phyloP scores from a whole-genome alignment of 306 rosid genomes.

The Pterocarpus santalinus region DNA sequence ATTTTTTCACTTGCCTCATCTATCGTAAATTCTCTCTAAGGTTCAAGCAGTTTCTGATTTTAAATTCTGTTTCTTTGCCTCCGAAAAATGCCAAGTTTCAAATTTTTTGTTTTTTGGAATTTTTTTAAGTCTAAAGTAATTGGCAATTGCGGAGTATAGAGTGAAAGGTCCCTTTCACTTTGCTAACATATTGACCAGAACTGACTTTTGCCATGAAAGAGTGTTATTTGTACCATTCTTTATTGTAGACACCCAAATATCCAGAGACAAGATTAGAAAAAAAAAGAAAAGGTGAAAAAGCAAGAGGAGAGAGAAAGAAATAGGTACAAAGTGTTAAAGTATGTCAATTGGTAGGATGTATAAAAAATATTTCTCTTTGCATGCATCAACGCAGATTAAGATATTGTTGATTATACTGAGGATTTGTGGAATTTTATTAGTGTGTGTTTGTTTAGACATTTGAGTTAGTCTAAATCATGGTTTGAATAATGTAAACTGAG shows the following conservation, averaged over 20 bases:
- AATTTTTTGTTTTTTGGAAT: not conserved
- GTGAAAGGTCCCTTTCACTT: not conserved
- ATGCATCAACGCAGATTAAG: not conserved
- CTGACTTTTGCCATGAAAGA: not conserved
- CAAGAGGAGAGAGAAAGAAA: too few relatives aligned
- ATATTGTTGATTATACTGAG: not conserved
- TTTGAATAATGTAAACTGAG: too few relatives aligned
- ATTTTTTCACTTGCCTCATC: conserved; percentile 22
- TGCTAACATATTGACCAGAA: not conserved
- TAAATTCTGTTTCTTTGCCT: not conserved
- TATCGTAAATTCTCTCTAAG: not conserved
- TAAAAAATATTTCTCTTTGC: too few relatives aligned
- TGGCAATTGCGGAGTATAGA: not conserved
- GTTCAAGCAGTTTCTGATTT: not conserved
- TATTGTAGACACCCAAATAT: too few relatives aligned
- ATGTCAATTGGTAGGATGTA: too few relatives aligned
- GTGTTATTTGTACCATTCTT: too few relatives aligned
- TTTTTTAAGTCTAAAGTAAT: not conserved
- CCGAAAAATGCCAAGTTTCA: not conserved
- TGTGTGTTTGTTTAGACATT: not conserved
- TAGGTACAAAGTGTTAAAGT: too few relatives aligned
- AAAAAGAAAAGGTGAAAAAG: too few relatives aligned
- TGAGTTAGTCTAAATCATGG: too few relatives aligned
- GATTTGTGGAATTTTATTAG: not conserved
- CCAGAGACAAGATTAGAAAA: too few relatives aligned